These are phyloP conservation scores for Lasiodiplodia theobromae DNA, from an alignment of 2,329 filamentous ascomycete species.

Conservation along the genomic window DNA sequence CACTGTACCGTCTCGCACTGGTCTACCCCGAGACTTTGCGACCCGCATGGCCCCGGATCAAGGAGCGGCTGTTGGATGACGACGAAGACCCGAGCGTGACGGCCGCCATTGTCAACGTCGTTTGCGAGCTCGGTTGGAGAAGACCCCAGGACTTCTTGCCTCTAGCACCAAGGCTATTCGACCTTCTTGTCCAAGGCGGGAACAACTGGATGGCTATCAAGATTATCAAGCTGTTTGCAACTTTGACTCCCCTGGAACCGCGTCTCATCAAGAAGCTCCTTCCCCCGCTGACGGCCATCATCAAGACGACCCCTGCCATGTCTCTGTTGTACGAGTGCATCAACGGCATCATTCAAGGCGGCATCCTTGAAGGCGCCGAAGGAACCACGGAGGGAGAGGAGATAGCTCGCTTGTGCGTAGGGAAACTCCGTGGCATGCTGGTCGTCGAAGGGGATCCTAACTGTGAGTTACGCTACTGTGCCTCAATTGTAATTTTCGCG, in stretches of 20 bases:
- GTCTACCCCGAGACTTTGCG: conserved; percentile 96
- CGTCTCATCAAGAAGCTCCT: conserved; percentile 89
- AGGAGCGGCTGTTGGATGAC: conserved; percentile 89
- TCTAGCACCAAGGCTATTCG: conserved; percentile 88
- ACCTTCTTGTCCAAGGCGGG: conserved; percentile 85
- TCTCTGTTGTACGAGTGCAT: conserved; percentile 98
- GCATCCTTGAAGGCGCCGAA: conserved; percentile 84
- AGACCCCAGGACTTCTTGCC: conserved; percentile 93
- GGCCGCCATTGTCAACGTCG: conserved; percentile 93
- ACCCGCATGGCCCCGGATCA: conserved; percentile 96
- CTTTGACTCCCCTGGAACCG: conserved; percentile 89
- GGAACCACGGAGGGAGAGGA: conserved; percentile 85
- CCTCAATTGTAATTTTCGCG: too few relatives aligned
- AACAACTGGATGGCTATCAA: conserved; percentile 99
- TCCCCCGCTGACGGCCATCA: conserved; percentile 89
- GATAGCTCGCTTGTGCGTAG: conserved; percentile 89
- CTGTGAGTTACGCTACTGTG: conserved; percentile 62
- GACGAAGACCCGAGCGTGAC: conserved; percentile 92
- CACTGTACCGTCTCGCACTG: conserved; percentile 87
- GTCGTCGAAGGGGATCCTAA: conserved; percentile 94
- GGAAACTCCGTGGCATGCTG: conserved; percentile 92
- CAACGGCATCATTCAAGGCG: conserved; percentile 96
- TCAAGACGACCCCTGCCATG: conserved; percentile 95
- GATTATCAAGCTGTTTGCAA: conserved; percentile 97
- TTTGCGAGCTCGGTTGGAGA: conserved; percentile 95